Evolutionary conservation across 2,329 filamentous ascomycete species (phyloP), one percentile per base, ranked within the genome.

Genomic region (Raffaelea arxii): DNA sequence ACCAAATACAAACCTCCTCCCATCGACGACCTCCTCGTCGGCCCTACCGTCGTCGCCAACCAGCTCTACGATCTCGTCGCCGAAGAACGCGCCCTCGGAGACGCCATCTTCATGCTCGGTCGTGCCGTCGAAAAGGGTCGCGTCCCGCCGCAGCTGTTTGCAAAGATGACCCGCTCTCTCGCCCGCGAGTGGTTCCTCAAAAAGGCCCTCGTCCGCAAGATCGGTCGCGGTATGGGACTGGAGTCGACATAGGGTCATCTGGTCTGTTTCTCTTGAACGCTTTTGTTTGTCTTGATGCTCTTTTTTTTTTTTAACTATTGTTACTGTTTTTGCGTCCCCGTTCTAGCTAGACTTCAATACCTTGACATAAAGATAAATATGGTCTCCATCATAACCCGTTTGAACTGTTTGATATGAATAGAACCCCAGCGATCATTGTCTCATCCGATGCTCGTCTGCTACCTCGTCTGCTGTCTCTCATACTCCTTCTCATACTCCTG

Each of bases 1-100:
- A 75, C 79, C 47, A 71, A 71, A 16, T 80, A 86, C 42, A 74
- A 75, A 36, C 75, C 82, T 1, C 89, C 90, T 0, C 78, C 82
- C 41, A 84, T 97, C 42, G 92, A 98, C 61, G 89, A 94, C 50
- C 75, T 97, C 27, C 72, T 98, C 3, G 87, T 96, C n/a, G 88
- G 90, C 3, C 89, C 91, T 1, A 96, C 88, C 0, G 84, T 96
- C 2, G 92, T 96, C 4, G 87, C 86, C 0, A 90, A 91, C 54
- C 92, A 98, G 69, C 69, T 98, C 21, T 98, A 97, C 64, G 81
- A 82, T 41, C 71, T 94, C 2, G 86, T 90, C 24, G 88, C 89
- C 2, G 92, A 98, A 60, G 91, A 96, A 66, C 76, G 84, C 54
- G 89, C 86, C 3, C 76, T 94, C 41, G 84, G 84, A 25, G 91